These are phyloP conservation scores for Suillus subalutaceus DNA, from an alignment of 768 basidiomycete genomes.

Conservation along the genomic window DNA sequence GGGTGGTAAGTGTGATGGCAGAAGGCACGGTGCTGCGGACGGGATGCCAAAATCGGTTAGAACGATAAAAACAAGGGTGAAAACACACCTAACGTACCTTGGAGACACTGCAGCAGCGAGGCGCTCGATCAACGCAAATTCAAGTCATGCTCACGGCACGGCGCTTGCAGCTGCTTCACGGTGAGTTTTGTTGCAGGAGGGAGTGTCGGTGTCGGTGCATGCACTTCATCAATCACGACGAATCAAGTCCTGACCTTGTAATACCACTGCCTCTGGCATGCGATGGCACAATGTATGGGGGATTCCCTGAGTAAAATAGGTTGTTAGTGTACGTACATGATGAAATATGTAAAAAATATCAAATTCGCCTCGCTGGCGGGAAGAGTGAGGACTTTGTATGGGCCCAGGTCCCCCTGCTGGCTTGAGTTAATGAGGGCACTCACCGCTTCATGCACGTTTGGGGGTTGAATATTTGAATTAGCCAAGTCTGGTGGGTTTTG, in stretches of 20 bases:
- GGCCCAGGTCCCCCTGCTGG: not conserved
- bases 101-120: not conserved
- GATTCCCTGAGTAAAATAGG: not conserved
- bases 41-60: not conserved
- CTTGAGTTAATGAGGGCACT: not conserved
- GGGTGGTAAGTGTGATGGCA: not conserved
- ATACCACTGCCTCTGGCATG: no score
- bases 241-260: no score
- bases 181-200: no score
- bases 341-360: not conserved
- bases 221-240: no score
- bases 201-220: no score
- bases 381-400: not conserved
- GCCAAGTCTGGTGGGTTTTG: no score
- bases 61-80: no score
- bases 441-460: not conserved
- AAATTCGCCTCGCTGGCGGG: no score
- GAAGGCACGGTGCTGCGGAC: not conserved
- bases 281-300: no score
- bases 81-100: not conserved
- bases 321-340: not conserved
- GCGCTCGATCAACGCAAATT: not conserved
- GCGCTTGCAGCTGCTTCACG: no score
- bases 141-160: not conserved
- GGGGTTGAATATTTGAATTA: no score